phyloP scores from a whole-genome alignment of 2,329 filamentous ascomycete species.

The Didymella keratinophila region DNA sequence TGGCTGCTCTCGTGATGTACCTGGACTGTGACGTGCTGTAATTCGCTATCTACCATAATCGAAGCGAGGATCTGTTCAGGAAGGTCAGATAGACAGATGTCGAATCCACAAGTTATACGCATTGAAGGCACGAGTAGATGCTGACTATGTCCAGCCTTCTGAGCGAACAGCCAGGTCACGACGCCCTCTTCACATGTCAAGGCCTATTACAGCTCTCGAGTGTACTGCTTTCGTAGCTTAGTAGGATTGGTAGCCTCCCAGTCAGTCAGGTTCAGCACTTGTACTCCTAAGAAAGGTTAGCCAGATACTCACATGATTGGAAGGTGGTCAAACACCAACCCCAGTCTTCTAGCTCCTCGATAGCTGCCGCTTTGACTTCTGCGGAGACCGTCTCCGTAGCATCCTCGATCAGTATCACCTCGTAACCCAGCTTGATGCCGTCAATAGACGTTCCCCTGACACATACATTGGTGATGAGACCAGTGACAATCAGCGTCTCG shows the following conservation, averaged over 20 bases:
- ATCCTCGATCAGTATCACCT: slow-evolving; percentile 35
- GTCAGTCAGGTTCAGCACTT: slow-evolving; percentile 31
- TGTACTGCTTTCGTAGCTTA: slow-evolving; percentile 10
- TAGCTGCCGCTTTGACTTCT: slow-evolving; percentile 25
- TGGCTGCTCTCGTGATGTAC: slow-evolving; percentile 25
- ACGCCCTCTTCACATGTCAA: background rate
- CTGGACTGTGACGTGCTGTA: slow-evolving; percentile 24
- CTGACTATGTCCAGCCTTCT: background rate
- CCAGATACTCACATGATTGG: background rate
- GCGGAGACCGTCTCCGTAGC: slow-evolving; percentile 31
- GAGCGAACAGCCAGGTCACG: background rate
- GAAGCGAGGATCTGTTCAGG: slow-evolving; percentile 30
- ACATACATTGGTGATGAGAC: slow-evolving; percentile 32
- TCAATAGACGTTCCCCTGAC: slow-evolving; percentile 34
- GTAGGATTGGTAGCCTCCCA: slow-evolving; percentile 28
- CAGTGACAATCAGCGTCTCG: slow-evolving; percentile 30
- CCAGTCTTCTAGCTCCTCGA: slow-evolving; percentile 30
- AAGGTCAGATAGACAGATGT: slow-evolving; percentile 26
- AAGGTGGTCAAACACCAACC: slow-evolving; percentile 18
- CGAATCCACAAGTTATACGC: slow-evolving; percentile 19
- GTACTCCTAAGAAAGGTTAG: slow-evolving; percentile 22
- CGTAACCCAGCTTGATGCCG: slow-evolving; percentile 34
- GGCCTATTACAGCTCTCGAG: slow-evolving; percentile 15
- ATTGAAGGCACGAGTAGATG: background rate
- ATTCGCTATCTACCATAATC: slow-evolving; percentile 12